A percentile compares a stretch with the other conserved stretches of the same genome.
Conservation (phyloP, 345 rosid genomes). For the Moringa oleifera region DNA sequence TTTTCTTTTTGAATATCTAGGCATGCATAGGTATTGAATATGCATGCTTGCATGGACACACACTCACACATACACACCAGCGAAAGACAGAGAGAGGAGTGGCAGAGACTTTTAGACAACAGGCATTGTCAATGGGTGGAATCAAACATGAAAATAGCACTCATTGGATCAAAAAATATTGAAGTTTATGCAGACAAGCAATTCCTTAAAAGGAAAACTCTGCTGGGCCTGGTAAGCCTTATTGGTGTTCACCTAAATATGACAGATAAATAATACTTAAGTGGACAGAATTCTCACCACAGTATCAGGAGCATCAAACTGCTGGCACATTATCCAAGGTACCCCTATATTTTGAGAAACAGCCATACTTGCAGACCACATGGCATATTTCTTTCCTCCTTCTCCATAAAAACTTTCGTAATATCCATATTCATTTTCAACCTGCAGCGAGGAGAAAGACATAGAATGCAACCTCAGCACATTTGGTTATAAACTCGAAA, state of each 20-base stretch:
- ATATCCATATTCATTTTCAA: conserved; percentile 85
- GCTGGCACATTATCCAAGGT: conserved; percentile 97
- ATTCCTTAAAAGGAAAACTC: no score
- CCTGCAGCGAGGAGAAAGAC: conserved; percentile 36
- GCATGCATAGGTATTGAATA: no score
- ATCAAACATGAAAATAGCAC: not conserved
- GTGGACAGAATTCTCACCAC: conserved; percentile 44
- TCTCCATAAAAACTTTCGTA: conserved; percentile 60
- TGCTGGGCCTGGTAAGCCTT: no score
- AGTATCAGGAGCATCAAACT: conserved; percentile 65
- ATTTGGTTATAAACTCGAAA: no score
- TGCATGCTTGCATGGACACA: no score
- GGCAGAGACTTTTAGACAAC: not conserved
- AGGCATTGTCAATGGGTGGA: not conserved
- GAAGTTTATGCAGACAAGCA: no score
- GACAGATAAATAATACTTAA: no score
- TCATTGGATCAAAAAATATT: no score
- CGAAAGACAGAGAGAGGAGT: not conserved
- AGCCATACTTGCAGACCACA: conserved; percentile 92
- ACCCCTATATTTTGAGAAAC: conserved; percentile 79
- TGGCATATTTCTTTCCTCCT: conserved; percentile 68
- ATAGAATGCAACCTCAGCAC: not conserved
- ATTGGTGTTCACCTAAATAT: no score
- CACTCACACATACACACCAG: no score
- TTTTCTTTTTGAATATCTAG: no score